Conservation (phyloP, 1,139 yeast species). For the Geotrichum australiense region DNA sequence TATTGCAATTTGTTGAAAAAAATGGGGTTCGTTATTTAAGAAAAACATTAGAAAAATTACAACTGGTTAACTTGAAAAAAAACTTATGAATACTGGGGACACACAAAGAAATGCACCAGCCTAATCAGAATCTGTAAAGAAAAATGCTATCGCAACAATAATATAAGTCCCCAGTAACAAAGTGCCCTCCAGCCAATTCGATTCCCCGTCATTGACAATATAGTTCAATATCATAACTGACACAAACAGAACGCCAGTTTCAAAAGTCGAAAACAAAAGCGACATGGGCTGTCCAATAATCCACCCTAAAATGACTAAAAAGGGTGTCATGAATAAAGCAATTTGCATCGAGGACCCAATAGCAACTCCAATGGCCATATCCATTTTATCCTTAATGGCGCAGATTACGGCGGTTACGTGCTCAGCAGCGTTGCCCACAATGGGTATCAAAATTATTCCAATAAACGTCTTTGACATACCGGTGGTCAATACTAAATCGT, state of each 20-base stretch:
- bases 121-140: too few relatives aligned
- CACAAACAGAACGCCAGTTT: slow-evolving; percentile 83
- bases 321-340: slow-evolving; percentile 90
- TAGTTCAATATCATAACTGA: slow-evolving; percentile 84
- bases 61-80: too few relatives aligned
- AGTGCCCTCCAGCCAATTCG: slow-evolving; percentile 95
- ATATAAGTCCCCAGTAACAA: slow-evolving; percentile 82
- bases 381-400: slow-evolving; percentile 96
- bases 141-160: slow-evolving; percentile 83
- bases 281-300: slow-evolving; percentile 84
- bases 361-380: slow-evolving; percentile 93
- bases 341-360: slow-evolving; percentile 96
- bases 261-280: slow-evolving; percentile 83
- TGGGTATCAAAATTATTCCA: slow-evolving; percentile 88
- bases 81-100: too few relatives aligned
- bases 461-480: slow-evolving; percentile 92
- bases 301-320: slow-evolving; percentile 93
- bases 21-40: too few relatives aligned
- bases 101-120: too few relatives aligned
- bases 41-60: too few relatives aligned
- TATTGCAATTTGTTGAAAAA: too few relatives aligned
- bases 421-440: slow-evolving; percentile 98
- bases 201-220: slow-evolving; percentile 85
- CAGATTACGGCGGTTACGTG: slow-evolving; percentile 95
- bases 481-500: slow-evolving; percentile 71